Conservation (phyloP, 2,329 filamentous ascomycete species). For the Penicillium sp. region DNA sequence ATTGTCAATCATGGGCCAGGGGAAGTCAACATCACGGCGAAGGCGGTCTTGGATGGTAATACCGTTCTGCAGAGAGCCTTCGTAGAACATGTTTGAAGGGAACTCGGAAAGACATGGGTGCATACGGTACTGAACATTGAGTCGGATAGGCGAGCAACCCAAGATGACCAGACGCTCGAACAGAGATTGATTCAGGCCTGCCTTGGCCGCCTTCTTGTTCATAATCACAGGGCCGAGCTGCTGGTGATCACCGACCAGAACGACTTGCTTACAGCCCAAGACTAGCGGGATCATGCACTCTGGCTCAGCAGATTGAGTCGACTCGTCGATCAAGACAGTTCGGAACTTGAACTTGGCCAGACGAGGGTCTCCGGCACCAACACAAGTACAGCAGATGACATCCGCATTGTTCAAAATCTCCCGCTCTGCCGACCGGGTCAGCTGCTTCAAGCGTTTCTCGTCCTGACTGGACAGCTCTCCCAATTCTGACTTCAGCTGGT, state of each 20-base stretch:
- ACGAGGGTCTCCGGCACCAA: conserved; percentile 93
- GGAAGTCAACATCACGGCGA: conserved; percentile 93
- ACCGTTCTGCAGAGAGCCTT: conserved; percentile 94
- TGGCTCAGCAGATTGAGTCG: conserved; percentile 95
- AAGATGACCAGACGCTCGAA: conserved; percentile 95
- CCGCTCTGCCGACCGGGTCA: conserved; percentile 89
- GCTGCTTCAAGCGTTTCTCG: conserved; percentile 97
- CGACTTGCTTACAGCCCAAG: conserved; percentile 96
- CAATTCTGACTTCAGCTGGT: conserved; percentile 87
- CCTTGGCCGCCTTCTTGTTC: conserved; percentile 99
- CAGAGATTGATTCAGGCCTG: conserved; percentile 95
- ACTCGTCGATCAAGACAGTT: conserved; percentile 97
- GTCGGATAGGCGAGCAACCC: conserved; percentile 84
- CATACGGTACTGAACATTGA: conserved; percentile 99
- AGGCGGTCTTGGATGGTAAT: conserved; percentile 88
- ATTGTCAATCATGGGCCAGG: conserved; percentile 90
- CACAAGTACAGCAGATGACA: conserved; percentile 98
- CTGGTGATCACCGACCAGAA: conserved; percentile 98
- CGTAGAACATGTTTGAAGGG: conserved; percentile 99
- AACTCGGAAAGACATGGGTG: conserved; percentile 97
- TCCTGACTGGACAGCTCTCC: conserved; percentile 93
- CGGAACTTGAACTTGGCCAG: conserved; percentile 97
- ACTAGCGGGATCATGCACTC: conserved; percentile 99
- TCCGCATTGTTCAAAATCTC: conserved; percentile 95
- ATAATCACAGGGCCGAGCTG: conserved; percentile 98